A percentile compares a stretch with the other conserved stretches of the same genome.
These are phyloP conservation scores for Ascoidea tarda DNA, from an alignment of 805 yeast species.

Conservation along the genomic window DNA sequence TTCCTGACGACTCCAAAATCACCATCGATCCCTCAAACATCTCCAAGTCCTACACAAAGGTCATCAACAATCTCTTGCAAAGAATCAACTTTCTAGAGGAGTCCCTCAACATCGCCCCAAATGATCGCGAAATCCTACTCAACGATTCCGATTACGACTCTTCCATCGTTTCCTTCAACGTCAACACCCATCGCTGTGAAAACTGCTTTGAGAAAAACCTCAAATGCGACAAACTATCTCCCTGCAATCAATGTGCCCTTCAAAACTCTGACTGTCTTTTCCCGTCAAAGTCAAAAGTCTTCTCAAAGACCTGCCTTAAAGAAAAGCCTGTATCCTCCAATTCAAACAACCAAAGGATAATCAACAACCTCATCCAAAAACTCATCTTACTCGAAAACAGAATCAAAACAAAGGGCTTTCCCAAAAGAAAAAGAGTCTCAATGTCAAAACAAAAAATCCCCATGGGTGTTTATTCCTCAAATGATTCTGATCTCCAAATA, in stretches of 20 bases:
- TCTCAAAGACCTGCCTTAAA: not conserved
- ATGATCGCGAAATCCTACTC: not conserved
- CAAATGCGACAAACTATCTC: not conserved
- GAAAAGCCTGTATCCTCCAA: not conserved
- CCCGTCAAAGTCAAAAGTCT: not conserved
- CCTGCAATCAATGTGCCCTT: not conserved
- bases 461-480: too few species aligned
- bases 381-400: not conserved
- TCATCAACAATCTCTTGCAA: not conserved
- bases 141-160: not conserved
- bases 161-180: not conserved
- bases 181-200: not conserved
- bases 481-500: too few species aligned
- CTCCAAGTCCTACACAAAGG: not conserved
- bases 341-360: not conserved
- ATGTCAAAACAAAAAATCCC: too few species aligned
- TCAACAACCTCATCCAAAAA: not conserved
- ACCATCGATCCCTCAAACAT: not conserved
- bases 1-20: not conserved
- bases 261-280: not conserved
- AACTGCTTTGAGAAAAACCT: not conserved
- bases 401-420: not conserved
- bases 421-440: not conserved
- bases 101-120: not conserved
- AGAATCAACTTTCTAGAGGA: not conserved